phyloP scores from a whole-genome alignment of 2,329 filamentous ascomycete genomes.

The Bipolaris victoriae region DNA sequence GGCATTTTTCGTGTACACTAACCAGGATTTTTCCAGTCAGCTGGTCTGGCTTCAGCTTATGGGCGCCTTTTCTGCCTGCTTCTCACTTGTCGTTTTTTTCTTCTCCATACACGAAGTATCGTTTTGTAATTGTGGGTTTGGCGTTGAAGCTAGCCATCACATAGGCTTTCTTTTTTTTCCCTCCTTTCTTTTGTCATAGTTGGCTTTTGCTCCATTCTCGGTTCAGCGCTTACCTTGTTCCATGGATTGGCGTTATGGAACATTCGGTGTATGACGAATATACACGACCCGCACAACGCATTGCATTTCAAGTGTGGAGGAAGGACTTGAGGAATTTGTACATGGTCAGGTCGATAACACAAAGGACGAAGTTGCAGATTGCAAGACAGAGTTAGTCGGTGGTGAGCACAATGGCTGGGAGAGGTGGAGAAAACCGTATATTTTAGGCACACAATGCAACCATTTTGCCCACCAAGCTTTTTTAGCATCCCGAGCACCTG shows the following conservation, averaged over 20 bases:
- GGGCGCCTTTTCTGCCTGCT: constrained; percentile 9
- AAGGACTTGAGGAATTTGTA: background rate
- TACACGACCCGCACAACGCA: constrained; percentile 35
- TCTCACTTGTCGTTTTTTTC: constrained; percentile 18
- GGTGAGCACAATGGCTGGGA: too few relatives aligned
- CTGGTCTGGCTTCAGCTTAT: constrained; percentile 31
- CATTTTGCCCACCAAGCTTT: background rate
- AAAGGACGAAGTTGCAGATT: background rate
- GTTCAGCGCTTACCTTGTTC: constrained; percentile 5
- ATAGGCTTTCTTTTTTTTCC: constrained; percentile 15
- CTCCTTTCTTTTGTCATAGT: constrained; percentile 10
- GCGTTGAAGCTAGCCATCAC: background rate
- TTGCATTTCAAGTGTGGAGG: constrained; percentile 7
- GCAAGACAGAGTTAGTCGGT: background rate
- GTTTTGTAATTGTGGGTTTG: background rate
- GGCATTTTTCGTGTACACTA: constrained; percentile 16
- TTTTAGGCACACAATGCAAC: background rate
- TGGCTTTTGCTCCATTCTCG: background rate
- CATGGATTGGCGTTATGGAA: constrained; percentile 5
- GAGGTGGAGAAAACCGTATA: background rate
- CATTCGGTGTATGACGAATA: constrained; percentile 27
- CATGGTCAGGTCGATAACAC: background rate
- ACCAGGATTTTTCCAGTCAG: constrained; percentile 24
- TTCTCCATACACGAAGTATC: background rate
- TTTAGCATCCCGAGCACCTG: constrained; percentile 6